Evolutionary conservation across 139 green algal species (phyloP).

Genomic region (Chlamydomonas incerta): DNA sequence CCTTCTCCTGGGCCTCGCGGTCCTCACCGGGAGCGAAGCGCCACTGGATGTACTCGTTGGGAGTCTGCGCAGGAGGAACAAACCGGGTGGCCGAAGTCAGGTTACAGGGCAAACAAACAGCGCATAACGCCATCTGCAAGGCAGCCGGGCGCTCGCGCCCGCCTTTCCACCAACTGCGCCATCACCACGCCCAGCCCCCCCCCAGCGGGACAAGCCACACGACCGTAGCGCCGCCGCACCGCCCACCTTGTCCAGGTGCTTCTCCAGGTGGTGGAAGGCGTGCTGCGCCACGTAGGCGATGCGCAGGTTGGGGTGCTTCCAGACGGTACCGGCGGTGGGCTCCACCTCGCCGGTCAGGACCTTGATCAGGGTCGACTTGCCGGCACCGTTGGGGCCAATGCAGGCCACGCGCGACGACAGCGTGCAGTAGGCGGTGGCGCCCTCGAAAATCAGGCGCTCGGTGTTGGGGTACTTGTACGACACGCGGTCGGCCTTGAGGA

Average conservation of each 20-base stretch:
- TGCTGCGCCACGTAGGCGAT: conserved; percentile 93
- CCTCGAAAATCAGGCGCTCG: conserved; percentile 71
- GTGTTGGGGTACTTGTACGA: conserved; percentile 87
- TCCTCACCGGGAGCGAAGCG: conserved; percentile 93
- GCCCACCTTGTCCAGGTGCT: conserved; percentile 85
- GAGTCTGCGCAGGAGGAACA: conserved; percentile 51
- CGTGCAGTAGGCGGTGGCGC: conserved; percentile 80
- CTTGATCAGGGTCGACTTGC: conserved; percentile 97
- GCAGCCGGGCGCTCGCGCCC: too few relatives aligned
- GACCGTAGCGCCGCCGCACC: not conserved
- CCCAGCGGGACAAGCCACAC: too few relatives aligned
- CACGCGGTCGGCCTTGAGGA: conserved; percentile 90
- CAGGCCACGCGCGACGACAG: conserved; percentile 87
- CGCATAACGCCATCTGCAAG: too few relatives aligned
- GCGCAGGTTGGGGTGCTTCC: conserved; percentile 94
- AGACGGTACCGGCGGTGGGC: conserved; percentile 79
- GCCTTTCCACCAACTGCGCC: too few relatives aligned
- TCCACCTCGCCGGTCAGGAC: conserved; percentile 81
- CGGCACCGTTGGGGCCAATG: conserved; percentile 89
- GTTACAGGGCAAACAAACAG: too few relatives aligned
- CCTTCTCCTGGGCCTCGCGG: conserved; percentile 85
- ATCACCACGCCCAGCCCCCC: too few relatives aligned
- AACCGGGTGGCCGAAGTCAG: not conserved
- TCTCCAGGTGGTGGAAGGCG: conserved; percentile 96
- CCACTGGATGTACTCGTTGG: conserved; percentile 98